phyloP scores from a whole-genome alignment of 495 filamentous ascomycete species.

The Parathielavia hyrcaniae region DNA sequence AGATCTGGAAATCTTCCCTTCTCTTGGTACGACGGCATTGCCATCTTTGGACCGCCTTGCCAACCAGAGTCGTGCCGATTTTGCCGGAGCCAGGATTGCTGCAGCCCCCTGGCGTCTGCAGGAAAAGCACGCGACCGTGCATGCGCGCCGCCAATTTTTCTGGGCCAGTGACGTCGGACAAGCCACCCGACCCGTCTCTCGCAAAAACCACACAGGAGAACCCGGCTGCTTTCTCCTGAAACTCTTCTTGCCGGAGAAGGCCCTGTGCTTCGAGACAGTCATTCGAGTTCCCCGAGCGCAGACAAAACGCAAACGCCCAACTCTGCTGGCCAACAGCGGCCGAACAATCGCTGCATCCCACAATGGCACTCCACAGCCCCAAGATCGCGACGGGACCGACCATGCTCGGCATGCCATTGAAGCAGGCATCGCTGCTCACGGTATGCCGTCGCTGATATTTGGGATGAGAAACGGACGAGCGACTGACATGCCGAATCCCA shows the following conservation, averaged over 20 bases:
- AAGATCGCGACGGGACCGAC: conserved; percentile 38
- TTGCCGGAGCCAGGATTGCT: not conserved
- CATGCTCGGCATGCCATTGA: conserved; percentile 64
- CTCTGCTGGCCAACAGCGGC: not conserved
- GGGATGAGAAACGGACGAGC: conserved; percentile 19
- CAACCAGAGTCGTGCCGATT: not conserved
- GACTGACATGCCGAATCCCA: conserved; percentile 34
- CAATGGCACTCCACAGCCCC: conserved; percentile 38
- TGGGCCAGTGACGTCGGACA: conserved; percentile 2
- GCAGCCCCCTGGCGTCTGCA: not conserved
- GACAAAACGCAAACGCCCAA: not conserved
- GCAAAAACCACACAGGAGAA: not conserved
- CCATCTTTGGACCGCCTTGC: not conserved
- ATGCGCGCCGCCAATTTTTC: not conserved
- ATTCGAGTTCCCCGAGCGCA: not conserved
- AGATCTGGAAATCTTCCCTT: too few relatives aligned
- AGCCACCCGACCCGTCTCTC: too few relatives aligned
- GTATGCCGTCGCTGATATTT: conserved; percentile 43
- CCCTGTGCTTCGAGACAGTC: not conserved
- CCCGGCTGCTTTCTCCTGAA: too few relatives aligned
- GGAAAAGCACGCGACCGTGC: conserved; percentile 4
- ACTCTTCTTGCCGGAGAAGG: not conserved
- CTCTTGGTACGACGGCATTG: too few relatives aligned
- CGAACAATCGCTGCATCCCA: not conserved
- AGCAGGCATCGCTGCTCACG: conserved; percentile 69